Evolutionary conservation across 2,329 filamentous ascomycete species (phyloP), one percentile per base, ranked within the genome.

Genomic region (Pseudogymnoascus sp.): DNA sequence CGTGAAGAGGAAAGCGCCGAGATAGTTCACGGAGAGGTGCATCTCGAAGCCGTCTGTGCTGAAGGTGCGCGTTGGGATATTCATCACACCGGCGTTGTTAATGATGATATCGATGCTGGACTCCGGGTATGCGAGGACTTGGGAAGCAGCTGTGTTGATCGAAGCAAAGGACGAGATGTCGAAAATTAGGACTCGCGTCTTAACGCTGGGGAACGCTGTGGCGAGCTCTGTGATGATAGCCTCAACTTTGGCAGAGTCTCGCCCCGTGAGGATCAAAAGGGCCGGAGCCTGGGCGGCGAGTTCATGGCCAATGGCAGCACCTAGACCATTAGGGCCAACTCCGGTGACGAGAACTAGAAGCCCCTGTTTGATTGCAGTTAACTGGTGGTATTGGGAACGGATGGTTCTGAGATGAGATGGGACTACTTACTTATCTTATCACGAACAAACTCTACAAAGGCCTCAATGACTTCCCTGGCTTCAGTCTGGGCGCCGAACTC

Each of bases 121-220:
- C n/a, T 41, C 38, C 11, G 38, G 38, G 7, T 41, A 19, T 7
- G 38, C 6, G 2, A 75, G 68, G 10, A 78, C 62, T 16, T 70
- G 67, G 3, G 67, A 68, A 0, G 77, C 78, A 0, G 76, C 75
- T 3, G 69, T 66, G n/a, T 75, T 72, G 22, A 79, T 75, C 0
- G 73, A 69, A 11, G 3, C 38, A 41, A 41, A 41, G 4, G 38
- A 41, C 38, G 71, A 71, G 7, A 81, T 73, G 62, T 81, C 76
- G 6, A 80, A 66, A n/a, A 65, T 60, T 3, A 78, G 66, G 28
- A 71, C 40, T 4, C 70, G 70, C 33, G 73, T 72, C 22, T 72
- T 68, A n/a, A 75, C 68, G 1, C 43, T 31, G 1, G 75, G 72
- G 59, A 69, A 70, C 6, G 70, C 61, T 3, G 68, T 62, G 43